phyloP scores from a whole-genome alignment of 1,139 yeast genomes.

The Yamadazyma dushanensis region DNA sequence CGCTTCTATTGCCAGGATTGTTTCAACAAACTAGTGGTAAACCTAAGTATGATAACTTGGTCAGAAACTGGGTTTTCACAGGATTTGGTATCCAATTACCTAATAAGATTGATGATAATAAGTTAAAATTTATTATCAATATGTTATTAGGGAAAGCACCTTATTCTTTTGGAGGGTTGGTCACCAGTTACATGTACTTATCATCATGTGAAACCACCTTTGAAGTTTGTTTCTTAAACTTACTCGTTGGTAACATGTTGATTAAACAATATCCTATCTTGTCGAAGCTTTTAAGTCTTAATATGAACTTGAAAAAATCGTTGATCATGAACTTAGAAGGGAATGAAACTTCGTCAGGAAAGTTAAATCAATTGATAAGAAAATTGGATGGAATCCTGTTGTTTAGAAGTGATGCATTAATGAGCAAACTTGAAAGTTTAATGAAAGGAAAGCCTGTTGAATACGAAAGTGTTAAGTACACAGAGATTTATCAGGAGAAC shows the following conservation, averaged over 20 bases:
- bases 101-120: conserved; percentile 17
- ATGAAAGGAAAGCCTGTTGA: conserved; percentile 16
- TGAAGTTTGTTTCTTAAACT: conserved; percentile 36
- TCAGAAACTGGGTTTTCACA: conserved; percentile 27
- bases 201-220: conserved; percentile 34
- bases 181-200: conserved; percentile 31
- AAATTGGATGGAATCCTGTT: conserved; percentile 35
- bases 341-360: conserved; percentile 22
- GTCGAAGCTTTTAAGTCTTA: conserved; percentile 22
- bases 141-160: conserved; percentile 26
- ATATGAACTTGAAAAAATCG: conserved; percentile 28
- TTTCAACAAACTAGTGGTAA: conserved; percentile 9
- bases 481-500: conserved; percentile 28
- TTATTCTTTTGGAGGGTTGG: conserved; percentile 18
- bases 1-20: conserved; percentile 25
- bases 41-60: conserved; percentile 7
- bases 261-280: conserved; percentile 22
- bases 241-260: conserved; percentile 32
- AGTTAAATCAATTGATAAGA: conserved; percentile 28
- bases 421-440: conserved; percentile 27
- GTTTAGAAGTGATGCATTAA: conserved; percentile 29
- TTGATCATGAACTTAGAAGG: conserved; percentile 34
- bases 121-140: conserved; percentile 20
- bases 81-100: conserved; percentile 34
- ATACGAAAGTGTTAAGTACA: conserved; percentile 29